Percentiles rank a stretch among this genome's conserved stretches.
Evolutionary conservation across 2,329 filamentous ascomycete genomes (phyloP).

Genomic region (Sporothrix phasma): DNA sequence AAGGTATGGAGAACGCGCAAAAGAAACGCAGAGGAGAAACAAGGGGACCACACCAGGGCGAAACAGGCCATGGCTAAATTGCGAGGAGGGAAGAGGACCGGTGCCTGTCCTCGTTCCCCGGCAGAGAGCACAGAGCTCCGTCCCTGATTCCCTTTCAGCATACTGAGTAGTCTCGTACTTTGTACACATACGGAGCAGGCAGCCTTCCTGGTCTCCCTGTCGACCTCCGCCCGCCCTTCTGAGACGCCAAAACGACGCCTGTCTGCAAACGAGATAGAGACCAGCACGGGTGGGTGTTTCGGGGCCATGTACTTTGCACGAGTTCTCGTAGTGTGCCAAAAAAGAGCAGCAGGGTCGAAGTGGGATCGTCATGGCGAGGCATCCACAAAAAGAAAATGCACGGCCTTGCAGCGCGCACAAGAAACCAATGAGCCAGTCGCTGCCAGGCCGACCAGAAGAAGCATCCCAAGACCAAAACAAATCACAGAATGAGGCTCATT

Average conservation of each 20-base stretch:
- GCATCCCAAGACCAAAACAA: neutral
- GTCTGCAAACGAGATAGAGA: neutral
- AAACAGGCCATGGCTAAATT: slow-evolving; percentile 16
- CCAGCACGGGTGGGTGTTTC: neutral
- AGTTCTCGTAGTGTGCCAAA: neutral
- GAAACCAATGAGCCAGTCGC: neutral
- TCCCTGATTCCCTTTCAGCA: no score
- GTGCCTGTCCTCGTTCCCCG: no score
- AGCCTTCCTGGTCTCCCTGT: no score
- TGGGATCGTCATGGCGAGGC: neutral
- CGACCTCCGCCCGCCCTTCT: no score
- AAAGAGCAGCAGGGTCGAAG: neutral
- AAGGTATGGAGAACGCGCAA: neutral
- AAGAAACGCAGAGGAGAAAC: neutral
- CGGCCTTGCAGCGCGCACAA: neutral
- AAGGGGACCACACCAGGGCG: slow-evolving; percentile 11
- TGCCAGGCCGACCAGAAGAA: neutral
- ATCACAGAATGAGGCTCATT: neutral
- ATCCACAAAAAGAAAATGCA: neutral
- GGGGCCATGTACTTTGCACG: no score
- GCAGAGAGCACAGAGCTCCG: no score
- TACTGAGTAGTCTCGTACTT: no score
- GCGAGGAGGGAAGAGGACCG: no score
- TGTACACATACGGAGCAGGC: neutral
- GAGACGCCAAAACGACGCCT: neutral